Percentiles rank a stretch among this genome's conserved stretches.
Conservation (phyloP, 495 filamentous ascomycete genomes). For the Penicillium maclennaniae region DNA sequence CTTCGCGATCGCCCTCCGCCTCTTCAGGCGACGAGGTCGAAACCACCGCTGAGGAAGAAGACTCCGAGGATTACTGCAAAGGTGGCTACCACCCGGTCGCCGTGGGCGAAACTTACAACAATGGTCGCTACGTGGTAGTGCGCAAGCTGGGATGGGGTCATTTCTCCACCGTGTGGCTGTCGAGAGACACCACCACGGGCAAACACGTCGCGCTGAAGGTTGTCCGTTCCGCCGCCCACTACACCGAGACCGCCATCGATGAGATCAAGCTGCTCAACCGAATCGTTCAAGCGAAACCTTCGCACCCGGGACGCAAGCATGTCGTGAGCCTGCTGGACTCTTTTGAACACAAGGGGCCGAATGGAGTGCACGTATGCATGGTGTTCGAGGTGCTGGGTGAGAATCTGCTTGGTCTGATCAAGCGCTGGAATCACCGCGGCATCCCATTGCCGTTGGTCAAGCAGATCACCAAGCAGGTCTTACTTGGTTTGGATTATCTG, state of each 20-base stretch:
- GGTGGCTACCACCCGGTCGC: constrained; percentile 94
- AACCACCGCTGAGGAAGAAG: constrained; percentile 95
- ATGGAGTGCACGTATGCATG: constrained; percentile 97
- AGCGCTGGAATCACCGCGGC: constrained; percentile 95
- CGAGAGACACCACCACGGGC: constrained; percentile 80
- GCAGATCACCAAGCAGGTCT: constrained; percentile 97
- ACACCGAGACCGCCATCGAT: constrained; percentile 97
- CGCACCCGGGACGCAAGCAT: constrained; percentile 88
- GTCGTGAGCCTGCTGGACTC: constrained; percentile 94
- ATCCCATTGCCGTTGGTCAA: constrained; percentile 95
- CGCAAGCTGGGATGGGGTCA: constrained; percentile 98
- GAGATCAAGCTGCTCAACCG: constrained; percentile 97
- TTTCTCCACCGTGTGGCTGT: constrained; percentile 98
- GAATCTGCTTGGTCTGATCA: constrained; percentile 93
- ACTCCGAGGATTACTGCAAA: constrained; percentile 98
- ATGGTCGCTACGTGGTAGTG: constrained; percentile 93
- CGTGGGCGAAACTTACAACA: constrained; percentile 95
- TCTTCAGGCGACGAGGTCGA: constrained; percentile 84
- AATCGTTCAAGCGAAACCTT: constrained; percentile 90
- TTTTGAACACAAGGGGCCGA: constrained; percentile 96
- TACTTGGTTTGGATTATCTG: constrained; percentile 91
- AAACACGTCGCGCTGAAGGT: constrained; percentile 98
- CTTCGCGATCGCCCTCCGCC: constrained; percentile 76
- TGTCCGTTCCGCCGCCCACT: constrained; percentile 93
- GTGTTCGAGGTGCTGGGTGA: constrained; percentile 97